These are phyloP conservation scores for Paecilomyces dactylethromorphus DNA, from an alignment of 2,329 filamentous ascomycete genomes.

Conservation along the genomic window DNA sequence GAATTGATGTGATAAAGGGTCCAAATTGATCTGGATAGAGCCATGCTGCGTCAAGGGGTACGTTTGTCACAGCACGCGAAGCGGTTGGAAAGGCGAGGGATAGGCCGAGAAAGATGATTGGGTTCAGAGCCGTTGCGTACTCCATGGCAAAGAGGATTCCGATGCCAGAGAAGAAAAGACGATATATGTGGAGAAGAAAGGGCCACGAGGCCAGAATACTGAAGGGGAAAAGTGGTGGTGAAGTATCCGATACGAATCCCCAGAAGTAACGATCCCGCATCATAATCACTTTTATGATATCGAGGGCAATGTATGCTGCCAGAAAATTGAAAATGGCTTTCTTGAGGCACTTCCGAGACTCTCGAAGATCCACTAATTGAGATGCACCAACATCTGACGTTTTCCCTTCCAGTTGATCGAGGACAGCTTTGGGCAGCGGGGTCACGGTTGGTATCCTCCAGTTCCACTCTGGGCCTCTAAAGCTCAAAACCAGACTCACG, in stretches of 20 bases:
- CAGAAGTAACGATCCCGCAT: constrained; percentile 75
- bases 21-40: constrained; percentile 57
- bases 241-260: constrained; percentile 44
- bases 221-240: constrained; percentile 38
- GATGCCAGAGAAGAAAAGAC: constrained; percentile 49
- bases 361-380: constrained; percentile 18
- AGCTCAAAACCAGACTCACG: constrained; percentile 50
- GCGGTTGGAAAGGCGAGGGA: constrained; percentile 44
- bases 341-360: constrained; percentile 42
- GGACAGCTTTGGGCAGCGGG: constrained; percentile 22
- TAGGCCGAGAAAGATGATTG: constrained; percentile 52
- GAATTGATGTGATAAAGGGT: constrained; percentile 28
- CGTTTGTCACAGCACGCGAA: constrained; percentile 53
- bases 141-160: constrained; percentile 57
- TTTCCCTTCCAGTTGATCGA: constrained; percentile 13
- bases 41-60: constrained; percentile 55
- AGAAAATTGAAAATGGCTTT: constrained; percentile 43
- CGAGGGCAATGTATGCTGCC: constrained; percentile 60
- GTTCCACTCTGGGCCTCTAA: constrained; percentile 56
- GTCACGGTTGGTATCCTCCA: constrained; percentile 47
- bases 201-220: constrained; percentile 39
- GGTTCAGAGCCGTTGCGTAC: constrained; percentile 53
- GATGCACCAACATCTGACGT: constrained; percentile 1
- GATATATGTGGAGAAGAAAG: constrained; percentile 47
- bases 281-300: constrained; percentile 62